A percentile compares a stretch with the other conserved stretches of the same genome.
phyloP scores from a whole-genome alignment of 2,329 filamentous ascomycete species.

The Madurella mycetomatis region DNA sequence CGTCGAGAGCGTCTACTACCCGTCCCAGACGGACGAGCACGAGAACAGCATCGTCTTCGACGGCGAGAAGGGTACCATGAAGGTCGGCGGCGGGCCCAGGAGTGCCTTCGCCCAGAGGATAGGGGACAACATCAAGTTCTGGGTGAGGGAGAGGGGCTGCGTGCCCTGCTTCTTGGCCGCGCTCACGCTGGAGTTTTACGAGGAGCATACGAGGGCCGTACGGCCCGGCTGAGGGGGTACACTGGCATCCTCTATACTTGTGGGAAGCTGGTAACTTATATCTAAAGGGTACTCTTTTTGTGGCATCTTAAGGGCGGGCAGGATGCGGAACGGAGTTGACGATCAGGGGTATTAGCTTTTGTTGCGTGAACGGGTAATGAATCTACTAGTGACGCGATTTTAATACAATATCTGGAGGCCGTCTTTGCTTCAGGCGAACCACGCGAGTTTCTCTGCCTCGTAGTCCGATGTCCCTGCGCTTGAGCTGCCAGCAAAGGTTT shows the following conservation, averaged over 20 bases:
- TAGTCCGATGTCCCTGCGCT: too few species aligned
- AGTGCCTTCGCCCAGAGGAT: constrained; percentile 85
- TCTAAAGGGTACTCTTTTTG: too few species aligned
- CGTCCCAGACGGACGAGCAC: constrained; percentile 63
- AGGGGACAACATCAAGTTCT: constrained; percentile 82
- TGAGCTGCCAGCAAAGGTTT: too few species aligned
- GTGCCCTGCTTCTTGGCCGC: constrained; percentile 92
- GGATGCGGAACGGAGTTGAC: too few species aligned
- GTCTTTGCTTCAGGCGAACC: too few species aligned
- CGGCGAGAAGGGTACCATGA: constrained; percentile 94
- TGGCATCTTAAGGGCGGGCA: too few species aligned
- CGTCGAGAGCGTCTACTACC: constrained; percentile 80
- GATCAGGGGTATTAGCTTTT: too few species aligned
- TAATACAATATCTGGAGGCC: too few species aligned
- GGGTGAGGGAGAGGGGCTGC: constrained; percentile 89
- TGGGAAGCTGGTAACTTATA: background rate
- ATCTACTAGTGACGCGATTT: too few species aligned
- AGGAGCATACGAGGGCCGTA: constrained; percentile 49
- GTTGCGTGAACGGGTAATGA: too few species aligned
- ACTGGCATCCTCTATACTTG: background rate
- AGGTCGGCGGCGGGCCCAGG: constrained; percentile 84
- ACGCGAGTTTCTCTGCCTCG: too few species aligned
- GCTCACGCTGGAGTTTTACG: constrained; percentile 88
- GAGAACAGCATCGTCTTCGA: constrained; percentile 79
- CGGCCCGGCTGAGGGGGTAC: background rate